phyloP scores from a whole-genome alignment of 2,329 filamentous ascomycete species.

The Colletotrichum melonis region DNA sequence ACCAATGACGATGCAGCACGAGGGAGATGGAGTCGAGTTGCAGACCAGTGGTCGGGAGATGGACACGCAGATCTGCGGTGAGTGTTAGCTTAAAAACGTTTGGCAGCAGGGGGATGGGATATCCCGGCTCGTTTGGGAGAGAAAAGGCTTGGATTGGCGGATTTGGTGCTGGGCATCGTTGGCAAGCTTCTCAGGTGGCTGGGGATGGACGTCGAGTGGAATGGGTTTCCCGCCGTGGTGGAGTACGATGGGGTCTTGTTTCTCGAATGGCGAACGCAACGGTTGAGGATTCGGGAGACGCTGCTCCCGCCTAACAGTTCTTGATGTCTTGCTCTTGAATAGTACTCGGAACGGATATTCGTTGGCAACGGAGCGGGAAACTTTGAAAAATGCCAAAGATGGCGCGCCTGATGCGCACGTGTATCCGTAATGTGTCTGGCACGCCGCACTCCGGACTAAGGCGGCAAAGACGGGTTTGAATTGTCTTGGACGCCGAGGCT shows the following conservation, averaged over 20 bases:
- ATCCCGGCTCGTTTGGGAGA: slow-evolving; percentile 9
- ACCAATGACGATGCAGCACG: neutral
- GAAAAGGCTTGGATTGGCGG: slow-evolving; percentile 19
- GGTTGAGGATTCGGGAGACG: neutral
- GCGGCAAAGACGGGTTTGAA: neutral
- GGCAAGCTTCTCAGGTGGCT: slow-evolving; percentile 26
- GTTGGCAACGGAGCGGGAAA: neutral
- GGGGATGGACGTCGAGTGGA: slow-evolving; percentile 20
- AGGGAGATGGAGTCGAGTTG: slow-evolving; percentile 10
- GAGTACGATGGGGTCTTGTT: slow-evolving; percentile 2
- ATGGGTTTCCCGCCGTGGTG: slow-evolving; percentile 23
- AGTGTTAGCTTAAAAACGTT: slow-evolving; percentile 6
- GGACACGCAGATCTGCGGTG: slow-evolving; percentile 31
- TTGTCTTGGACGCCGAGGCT: neutral
- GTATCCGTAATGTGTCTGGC: neutral
- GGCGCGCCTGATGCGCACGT: slow-evolving; percentile 5
- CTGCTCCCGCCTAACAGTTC: slow-evolving; percentile 7
- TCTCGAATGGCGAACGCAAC: slow-evolving; percentile 10
- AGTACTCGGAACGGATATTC: neutral
- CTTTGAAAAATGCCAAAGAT: slow-evolving; percentile 1
- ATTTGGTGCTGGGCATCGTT: slow-evolving; percentile 7
- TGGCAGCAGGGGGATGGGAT: neutral
- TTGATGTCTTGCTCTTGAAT: neutral
- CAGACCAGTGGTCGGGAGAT: slow-evolving; percentile 20
- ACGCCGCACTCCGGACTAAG: neutral